A percentile compares a stretch with the other conserved stretches of the same genome.
phyloP scores from a whole-genome alignment of 352 stramenopile genomes.

The Elongisporangium senticosum region DNA sequence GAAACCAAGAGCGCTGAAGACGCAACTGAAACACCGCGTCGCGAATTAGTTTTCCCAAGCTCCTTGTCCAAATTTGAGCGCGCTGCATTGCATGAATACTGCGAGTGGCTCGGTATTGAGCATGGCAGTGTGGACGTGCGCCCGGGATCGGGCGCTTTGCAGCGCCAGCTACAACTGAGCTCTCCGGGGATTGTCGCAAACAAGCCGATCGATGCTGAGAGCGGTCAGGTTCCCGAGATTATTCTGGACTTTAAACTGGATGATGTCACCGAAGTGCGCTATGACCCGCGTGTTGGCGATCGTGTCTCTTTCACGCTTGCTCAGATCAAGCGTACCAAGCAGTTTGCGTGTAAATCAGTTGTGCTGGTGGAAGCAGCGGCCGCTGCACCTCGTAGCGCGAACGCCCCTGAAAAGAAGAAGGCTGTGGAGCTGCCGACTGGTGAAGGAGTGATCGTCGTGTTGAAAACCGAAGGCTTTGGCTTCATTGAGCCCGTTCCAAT shows the following conservation, averaged over 20 bases:
- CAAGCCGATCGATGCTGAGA: constrained; percentile 4
- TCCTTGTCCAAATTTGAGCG: constrained; percentile 63
- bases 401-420: constrained; percentile 14
- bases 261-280: constrained; percentile 56
- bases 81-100: constrained; percentile 57
- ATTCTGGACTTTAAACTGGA: constrained; percentile 58
- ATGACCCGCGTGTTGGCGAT: constrained; percentile 58
- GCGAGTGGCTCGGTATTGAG: constrained; percentile 47
- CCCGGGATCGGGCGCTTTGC: constrained; percentile 20
- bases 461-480: constrained; percentile 70
- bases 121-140: constrained; percentile 27
- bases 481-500: constrained; percentile 61
- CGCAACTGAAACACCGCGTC: constrained; percentile 19
- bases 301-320: constrained; percentile 56
- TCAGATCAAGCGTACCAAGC: constrained; percentile 58
- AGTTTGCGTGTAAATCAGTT: constrained; percentile 51
- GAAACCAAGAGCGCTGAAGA: constrained; percentile 10
- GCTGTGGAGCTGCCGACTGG: constrained; percentile 12
- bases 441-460: constrained; percentile 56
- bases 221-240: constrained; percentile 14
- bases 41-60: constrained; percentile 32
- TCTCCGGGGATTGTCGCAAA: constrained; percentile 18
- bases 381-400: constrained; percentile 9
- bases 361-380: constrained; percentile 30
- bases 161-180: constrained; percentile 31